Evolutionary conservation across 768 basidiomycete species (phyloP), one percentile per base, ranked within the genome.

Genomic region (Xerocomus spinulosus): DNA sequence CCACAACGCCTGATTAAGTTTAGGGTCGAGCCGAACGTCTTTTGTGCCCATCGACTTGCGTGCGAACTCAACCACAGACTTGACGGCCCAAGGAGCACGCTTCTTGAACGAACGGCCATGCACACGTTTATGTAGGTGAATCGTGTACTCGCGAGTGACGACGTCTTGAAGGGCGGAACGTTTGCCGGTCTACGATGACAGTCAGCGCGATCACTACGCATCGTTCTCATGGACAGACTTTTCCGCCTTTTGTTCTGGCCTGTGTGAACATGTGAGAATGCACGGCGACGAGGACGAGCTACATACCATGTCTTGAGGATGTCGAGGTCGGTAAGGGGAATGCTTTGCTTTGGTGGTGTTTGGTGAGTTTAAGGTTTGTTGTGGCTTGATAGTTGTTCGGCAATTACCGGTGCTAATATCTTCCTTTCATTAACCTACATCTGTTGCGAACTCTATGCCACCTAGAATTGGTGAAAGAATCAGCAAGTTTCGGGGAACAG

Each of bases 151-250:
- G 64, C 94, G 86, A 57, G 94, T 89, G 56, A 97, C 95, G 74
- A 97, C 95, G 71, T 98, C 95, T 73, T 90, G 82, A 68, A 97
- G 90, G 46, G 95, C 95, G 51, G 92, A 94, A 72, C 95, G 92
- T 81, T 96, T 95, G 73, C 83, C 83, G 63, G 85, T 77, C 79
- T 28, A 10, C 6, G 26, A 45, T 44, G 35, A 17, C 23, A 12
- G 41, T 52, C 29, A 46, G 47, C 42, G 48, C 32, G 34, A 34
- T 30, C 29, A 41, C 38, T 35, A n/a, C 26, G 3, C 63, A 50
- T 76, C 73, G n/a, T 18, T 14, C 23, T 26, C 42, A 23, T 33
- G 12, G 23, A 57, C 63, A 3, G 49, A 66, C 64, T 54, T 66
- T 65, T n/a, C 29, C 53, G 49, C 50, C 46, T 58, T 65, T 65